Evolutionary conservation across 225 moss, liverwort and hornwort species (phyloP), one percentile per base, ranked within the genome.

Genomic region (Marchantia paleacea): DNA sequence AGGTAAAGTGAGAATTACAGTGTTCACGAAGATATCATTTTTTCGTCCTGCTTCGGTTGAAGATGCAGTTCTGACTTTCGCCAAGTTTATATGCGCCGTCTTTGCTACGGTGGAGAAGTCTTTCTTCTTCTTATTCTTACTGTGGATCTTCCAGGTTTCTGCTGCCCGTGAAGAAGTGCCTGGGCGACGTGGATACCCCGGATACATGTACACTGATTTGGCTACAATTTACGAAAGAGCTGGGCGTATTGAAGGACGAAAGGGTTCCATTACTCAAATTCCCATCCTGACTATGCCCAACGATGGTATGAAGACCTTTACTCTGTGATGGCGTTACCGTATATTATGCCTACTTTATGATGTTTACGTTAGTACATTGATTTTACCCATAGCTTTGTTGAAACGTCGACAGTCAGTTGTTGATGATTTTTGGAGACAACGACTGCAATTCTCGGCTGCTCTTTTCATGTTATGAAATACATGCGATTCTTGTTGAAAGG

Each of bases 151-250:
- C 68, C 79, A 86, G 86, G 87, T 88, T 10, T 94, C 94, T 69
- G 94, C 92, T 84, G 96, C 96, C 55, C 92, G 94, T 82, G 94
- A 97, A 63, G 96, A 97, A 84, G 96, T 97, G 51, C 96, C 94
- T 53, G 94, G 96, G 73, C 92, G 96, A 63, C 96, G 96, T 82
- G 96, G 96, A 80, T 97, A 97, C 88, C 96, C 94, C 77, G 94
- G 96, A 69, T 97, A 97, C 71, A 97, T 97, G 96, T 94, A 97
- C 54, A 97, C 96, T 72, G 94, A 97, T 91, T 82, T 94, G 78
- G 94, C 96, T 14, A 96, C 96, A 8, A 94, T 96, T 74, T 96
- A 96, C 82, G 96, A 96, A 26, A 89, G 94, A 75, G 96, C 94
- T 22, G 96, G 96, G 51, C 92, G 96, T 78, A 96, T 96, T 66